Conservation (phyloP, 352 stramenopile genomes). For the Phytophthora nicotianae region DNA sequence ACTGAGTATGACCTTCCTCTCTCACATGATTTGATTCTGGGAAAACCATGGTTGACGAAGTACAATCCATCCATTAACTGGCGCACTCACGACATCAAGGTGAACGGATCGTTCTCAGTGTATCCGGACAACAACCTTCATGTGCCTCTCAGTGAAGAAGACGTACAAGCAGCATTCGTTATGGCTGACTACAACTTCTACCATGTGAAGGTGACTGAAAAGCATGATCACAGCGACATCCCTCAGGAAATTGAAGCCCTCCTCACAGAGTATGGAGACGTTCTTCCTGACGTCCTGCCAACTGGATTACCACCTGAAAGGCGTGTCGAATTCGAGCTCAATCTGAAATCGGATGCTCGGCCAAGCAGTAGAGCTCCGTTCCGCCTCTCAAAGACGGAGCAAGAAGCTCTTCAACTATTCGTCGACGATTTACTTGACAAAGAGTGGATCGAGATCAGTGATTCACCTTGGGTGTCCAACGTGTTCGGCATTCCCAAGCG, state of each 20-base stretch:
- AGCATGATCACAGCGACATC: background rate
- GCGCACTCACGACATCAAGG: background rate
- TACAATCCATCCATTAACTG: background rate
- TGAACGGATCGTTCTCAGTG: too few species aligned
- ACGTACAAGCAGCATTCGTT: too few species aligned
- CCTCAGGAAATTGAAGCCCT: background rate
- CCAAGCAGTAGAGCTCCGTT: background rate
- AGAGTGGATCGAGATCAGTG: background rate
- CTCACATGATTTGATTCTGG: background rate
- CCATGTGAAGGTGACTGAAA: background rate
- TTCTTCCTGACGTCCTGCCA: too few species aligned
- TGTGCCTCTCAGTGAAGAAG: too few species aligned
- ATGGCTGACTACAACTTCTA: background rate
- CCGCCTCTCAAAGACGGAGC: slow-evolving; percentile 1
- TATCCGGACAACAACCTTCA: too few species aligned
- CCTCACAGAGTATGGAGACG: background rate
- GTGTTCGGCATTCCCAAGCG: too few species aligned
- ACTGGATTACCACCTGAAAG: background rate
- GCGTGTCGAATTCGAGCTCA: background rate
- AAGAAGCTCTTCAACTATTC: background rate
- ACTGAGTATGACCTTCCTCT: background rate
- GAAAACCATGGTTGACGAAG: background rate
- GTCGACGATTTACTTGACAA: background rate
- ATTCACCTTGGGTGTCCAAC: too few species aligned
- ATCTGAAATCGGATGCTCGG: background rate